These are phyloP conservation scores for Emydomyces testavorans DNA, from an alignment of 2,329 filamentous ascomycete species.

Conservation along the genomic window DNA sequence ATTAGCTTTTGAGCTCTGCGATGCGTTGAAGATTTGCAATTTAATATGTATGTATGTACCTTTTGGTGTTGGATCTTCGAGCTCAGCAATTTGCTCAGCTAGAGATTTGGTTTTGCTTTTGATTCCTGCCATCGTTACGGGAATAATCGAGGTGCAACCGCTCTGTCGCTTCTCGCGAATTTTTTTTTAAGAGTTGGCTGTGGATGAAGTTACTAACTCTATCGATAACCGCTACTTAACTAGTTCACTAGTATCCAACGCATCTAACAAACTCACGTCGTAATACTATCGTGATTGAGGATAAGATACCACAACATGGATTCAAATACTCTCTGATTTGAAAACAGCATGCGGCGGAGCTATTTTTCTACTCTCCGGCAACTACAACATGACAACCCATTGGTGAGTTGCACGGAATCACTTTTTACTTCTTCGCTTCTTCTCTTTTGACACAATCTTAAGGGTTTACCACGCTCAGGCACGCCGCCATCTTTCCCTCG, in stretches of 20 bases:
- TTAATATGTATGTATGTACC: too few species aligned
- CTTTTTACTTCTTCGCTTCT: not conserved
- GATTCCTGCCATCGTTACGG: constrained; percentile 36
- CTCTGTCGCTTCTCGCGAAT: not conserved
- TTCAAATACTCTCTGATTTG: not conserved
- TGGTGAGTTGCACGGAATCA: constrained; percentile 43
- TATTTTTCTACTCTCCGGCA: constrained; percentile 46
- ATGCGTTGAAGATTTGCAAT: constrained; percentile 10
- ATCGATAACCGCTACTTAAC: too few species aligned
- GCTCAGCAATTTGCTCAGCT: constrained; percentile 50
- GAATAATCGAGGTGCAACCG: not conserved
- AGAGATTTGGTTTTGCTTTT: constrained; percentile 40
- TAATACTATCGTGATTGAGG: too few species aligned
- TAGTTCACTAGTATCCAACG: too few species aligned
- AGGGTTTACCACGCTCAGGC: constrained; percentile 78
- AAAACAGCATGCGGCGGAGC: constrained; percentile 30
- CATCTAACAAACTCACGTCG: too few species aligned
- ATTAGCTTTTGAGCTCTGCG: constrained; percentile 1
- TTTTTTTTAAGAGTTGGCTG: not conserved
- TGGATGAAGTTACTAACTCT: too few species aligned
- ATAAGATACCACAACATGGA: not conserved
- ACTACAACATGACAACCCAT: constrained; percentile 71
- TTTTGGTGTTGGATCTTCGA: constrained; percentile 50
- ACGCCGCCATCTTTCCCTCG: constrained; percentile 56
- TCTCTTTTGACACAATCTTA: not conserved